Base-by-base conservation (phyloP, 306 rosid genomes). In the Trichosanthes cucumerina region DNA sequence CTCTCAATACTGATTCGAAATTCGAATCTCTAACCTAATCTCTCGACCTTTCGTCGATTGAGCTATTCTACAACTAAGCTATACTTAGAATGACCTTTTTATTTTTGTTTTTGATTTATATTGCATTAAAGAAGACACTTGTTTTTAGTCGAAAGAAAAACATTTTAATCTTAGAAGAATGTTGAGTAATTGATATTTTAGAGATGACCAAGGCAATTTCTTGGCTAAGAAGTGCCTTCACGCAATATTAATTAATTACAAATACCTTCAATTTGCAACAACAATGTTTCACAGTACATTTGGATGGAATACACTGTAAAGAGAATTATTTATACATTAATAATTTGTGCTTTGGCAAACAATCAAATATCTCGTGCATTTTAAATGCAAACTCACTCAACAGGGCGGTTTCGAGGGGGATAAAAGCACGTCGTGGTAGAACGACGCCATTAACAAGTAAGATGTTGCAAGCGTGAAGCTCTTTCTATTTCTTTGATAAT, bases 401-500 rank as follows among this genome's bases (percentile, higher is more conserved):
- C 78, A 50, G 14, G 31, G n/a, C 39, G 5, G 49, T 36, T 66
- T 66, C 16, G 16, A n/a, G 2, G 2, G 49, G 19, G 43, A 7
- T 2, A 28, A 15, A 63, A 13, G 70, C 43, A 44, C 5, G 3
- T 15, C 39, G 15, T 26, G 38, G 24, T 8, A 72, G 26, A 26
- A 46, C 24, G 8, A 54, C 71, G 56, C 9, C 56, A 16, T 81
- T 81, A 86, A 84, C 60, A 26, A 26, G 63, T 76, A 43, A 79
- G 83, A 15, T 64, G 64, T 19, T 77, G 78, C 31, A 74, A n/a
- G 3, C 80, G 78, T 0, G 90, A 64, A 65, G 89, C 41, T 88
- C 88, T 79, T 76, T 74, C 87, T 16, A 95, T 91, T 89, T 95
- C 99, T 79, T 68, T 86, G 58, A 92, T 91, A 87, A 95, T 92